phyloP scores from a whole-genome alignment of 2,329 filamentous ascomycete genomes.

The Colletotrichum orchidophilum region DNA sequence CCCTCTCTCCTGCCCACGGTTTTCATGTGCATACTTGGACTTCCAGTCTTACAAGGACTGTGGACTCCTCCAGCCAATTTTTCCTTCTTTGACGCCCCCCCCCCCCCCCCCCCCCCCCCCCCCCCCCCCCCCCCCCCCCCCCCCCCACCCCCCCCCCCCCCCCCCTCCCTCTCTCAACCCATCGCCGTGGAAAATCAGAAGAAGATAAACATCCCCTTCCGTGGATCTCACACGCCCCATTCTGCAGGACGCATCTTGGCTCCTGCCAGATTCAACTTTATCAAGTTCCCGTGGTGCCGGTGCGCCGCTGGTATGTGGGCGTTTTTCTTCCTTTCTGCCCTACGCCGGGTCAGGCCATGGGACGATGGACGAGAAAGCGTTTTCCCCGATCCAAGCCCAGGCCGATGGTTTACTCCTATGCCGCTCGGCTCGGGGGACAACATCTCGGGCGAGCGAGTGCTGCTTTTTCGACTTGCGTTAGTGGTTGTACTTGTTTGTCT shows the following conservation, averaged over 20 bases:
- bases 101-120: too few species aligned
- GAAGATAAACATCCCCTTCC: neutral
- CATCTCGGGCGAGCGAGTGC: conserved; percentile 2
- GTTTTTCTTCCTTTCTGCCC: neutral
- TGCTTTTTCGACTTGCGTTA: too few species aligned
- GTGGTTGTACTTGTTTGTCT: too few species aligned
- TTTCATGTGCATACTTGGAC: neutral
- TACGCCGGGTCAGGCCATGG: neutral
- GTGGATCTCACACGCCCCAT: conserved; percentile 14
- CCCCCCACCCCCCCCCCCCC: too few species aligned
- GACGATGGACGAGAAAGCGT: neutral
- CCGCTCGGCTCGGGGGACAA: conserved; percentile 19
- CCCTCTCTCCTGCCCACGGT: neutral
- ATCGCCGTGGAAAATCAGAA: too few species aligned
- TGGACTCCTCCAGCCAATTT: neutral
- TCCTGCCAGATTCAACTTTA: conserved; percentile 31
- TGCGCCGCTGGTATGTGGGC: neutral
- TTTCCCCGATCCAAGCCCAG: neutral
- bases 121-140: too few species aligned
- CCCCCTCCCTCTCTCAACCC: too few species aligned
- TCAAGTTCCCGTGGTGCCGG: conserved; percentile 18
- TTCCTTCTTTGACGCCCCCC: too few species aligned
- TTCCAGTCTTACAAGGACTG: neutral
- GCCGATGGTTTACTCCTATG: neutral
- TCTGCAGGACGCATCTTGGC: conserved; percentile 4